Evolutionary conservation across 805 yeast genomes (phyloP).

Genomic region (Candida golubevii): DNA sequence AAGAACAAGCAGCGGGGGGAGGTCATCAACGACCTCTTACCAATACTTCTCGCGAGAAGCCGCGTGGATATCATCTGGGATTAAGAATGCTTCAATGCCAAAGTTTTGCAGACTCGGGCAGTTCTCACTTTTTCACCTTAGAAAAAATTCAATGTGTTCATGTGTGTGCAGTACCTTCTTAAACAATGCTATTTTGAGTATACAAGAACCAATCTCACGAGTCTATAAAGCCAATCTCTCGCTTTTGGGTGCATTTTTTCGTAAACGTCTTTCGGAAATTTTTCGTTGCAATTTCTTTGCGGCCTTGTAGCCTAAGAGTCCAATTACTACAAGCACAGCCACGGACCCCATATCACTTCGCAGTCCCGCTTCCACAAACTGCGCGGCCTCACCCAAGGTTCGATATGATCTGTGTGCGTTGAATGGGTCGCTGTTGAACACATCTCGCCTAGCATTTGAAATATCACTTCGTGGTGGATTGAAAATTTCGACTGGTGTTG

Average conservation of each 20-base stretch:
- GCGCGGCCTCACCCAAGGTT: constrained; percentile 1
- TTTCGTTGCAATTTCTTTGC: not conserved
- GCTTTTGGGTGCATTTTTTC: not conserved
- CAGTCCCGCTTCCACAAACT: not conserved
- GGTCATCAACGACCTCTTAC: constrained; percentile 7
- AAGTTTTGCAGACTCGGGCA: not conserved
- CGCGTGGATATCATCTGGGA: constrained; percentile 4
- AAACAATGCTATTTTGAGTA: too few species aligned
- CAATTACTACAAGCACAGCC: constrained; percentile 8
- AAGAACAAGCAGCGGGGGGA: constrained; percentile 22
- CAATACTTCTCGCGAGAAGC: constrained; percentile 2
- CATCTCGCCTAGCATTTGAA: constrained; percentile 1
- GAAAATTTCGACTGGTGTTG: constrained; percentile 1
- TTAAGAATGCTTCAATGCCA: too few species aligned
- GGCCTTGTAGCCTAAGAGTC: constrained; percentile 1
- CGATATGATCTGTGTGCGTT: not conserved
- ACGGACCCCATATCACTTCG: constrained; percentile 4
- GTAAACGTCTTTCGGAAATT: not conserved
- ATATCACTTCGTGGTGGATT: constrained; percentile 4
- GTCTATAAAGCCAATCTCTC: too few species aligned
- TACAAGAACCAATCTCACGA: too few species aligned
- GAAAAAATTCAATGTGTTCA: constrained; percentile 1
- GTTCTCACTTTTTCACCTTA: not conserved
- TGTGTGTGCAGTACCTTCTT: not conserved
- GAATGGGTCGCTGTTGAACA: not conserved